Evolutionary conservation across 1,284 basidiomycete species (phyloP), one percentile per base, ranked within the genome.

Genomic region (Mycocalia duriaeana): DNA sequence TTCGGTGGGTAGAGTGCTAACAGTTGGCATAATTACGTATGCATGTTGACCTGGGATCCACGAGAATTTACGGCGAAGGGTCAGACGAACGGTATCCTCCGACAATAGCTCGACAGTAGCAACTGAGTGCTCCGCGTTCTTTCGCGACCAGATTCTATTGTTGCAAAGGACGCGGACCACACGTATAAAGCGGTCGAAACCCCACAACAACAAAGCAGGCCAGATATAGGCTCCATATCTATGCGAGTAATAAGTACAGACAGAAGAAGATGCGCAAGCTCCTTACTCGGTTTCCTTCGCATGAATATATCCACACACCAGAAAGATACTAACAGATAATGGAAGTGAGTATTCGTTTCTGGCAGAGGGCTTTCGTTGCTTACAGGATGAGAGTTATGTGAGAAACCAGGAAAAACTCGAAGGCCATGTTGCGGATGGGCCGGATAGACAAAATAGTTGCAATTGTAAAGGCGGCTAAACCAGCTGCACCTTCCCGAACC

Each of bases 41-140:
- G 63, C 65, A 44, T 66, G 64, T 48, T 67, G 65, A 19, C 64
- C 65, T 25, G 65, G 59, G 11, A 40, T 57, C 64, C 65, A 67
- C 9, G 49, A 53, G 37, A 65, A 55, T 25, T 50, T 53, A 25
- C 63, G 60, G 31, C 51, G 50, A 20, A 67, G 48, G n/a, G 62
- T 63, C 37, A 67, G 52, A 35, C 62, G 59, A 37, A 64, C 53
- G 9, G 62, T 64, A 49, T 66, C 62, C 37, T 57, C 53, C 46
- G 64, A 57, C 24, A 67, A 47, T n/a, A 66, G 53, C 48, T 67
- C 62, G 22, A 64, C 55, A 5, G 56, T 59, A 8, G 62, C 64
- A 37, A 46, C 41, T 1, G 55, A 48, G 20, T 50, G 40, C 9
- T 40, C 41, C 4, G 42, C 39, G 46, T 57, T 55, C n/a, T 54